Evolutionary conservation across 768 basidiomycete genomes (phyloP), one percentile per base, ranked within the genome.

Genomic region (Neoboletus subvelutipes): DNA sequence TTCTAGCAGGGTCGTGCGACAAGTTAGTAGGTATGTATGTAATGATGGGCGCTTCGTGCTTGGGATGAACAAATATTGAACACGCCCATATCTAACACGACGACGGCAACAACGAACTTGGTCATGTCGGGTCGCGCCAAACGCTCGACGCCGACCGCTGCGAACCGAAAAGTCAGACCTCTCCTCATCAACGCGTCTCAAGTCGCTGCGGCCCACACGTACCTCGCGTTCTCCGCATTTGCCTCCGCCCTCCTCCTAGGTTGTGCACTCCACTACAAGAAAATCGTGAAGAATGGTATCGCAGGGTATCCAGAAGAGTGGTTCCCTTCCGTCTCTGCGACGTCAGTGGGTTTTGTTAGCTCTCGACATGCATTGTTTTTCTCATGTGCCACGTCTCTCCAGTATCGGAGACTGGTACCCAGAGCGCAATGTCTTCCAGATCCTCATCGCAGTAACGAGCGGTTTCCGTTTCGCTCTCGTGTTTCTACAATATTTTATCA

Each of bases 351-450:
- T 18, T 39, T 24, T 10, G 4, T 52, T 12, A 10, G 2, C n/a
- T 43, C 26, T 31, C 9, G 40, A 26, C 26, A 15, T 22, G 10
- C 42, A 28, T 24, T 11, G 10, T 49, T n/a, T 51, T 5, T 26
- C 41, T 65, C 33, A 65, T 40, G 26, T 24, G 2, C 37, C 39
- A 8, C n/a, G 13, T 56, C 18, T 10, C 18, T n/a, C 34, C 42
- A 94, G 91, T 7, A 90, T 94, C 52, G 93, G 94, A 3, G 93
- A 96, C 75, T 92, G 90, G 87, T 91, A 87, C 60, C 92, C 91
- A 36, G 90, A 94, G 61, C 78, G 90, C 41, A 91, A 85, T 58
- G 69, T 92, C 40, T 95, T 94, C 64, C 94, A 96, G 60, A 83
- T 94, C 36, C 76, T 94, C 45, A 94, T 96, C 62, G 94, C 93